Conservation (phyloP, 2,329 filamentous ascomycete species). For the Aspergillus amoenus region DNA sequence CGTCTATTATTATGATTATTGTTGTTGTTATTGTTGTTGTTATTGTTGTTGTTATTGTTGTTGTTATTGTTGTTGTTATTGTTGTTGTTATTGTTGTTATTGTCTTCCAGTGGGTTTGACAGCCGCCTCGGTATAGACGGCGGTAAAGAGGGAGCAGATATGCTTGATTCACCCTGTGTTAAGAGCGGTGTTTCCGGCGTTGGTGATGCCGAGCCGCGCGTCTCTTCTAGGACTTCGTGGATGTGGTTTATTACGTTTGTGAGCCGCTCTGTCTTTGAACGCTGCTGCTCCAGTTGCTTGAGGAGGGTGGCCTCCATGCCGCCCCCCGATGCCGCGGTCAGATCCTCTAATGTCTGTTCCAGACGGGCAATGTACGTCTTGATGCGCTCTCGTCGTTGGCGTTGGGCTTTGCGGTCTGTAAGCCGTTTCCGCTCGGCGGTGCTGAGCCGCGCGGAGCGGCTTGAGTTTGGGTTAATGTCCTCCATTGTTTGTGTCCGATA, state of each 20-base stretch:
- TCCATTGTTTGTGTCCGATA: not conserved
- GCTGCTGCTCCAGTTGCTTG: conserved; percentile 13
- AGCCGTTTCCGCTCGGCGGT: conserved; percentile 13
- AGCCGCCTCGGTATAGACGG: not conserved
- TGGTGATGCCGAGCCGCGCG: not conserved
- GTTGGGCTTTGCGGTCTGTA: conserved; percentile 14
- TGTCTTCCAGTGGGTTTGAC: not conserved
- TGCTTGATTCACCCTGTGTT: not conserved
- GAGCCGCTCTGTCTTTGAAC: conserved; percentile 8
- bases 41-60: no score
- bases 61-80: no score
- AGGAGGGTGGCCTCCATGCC: conserved; percentile 11
- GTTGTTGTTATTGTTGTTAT: not conserved
- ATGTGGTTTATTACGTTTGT: conserved; percentile 10
- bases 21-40: not conserved
- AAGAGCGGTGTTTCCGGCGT: not conserved
- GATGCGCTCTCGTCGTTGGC: conserved; percentile 14
- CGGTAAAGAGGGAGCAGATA: not conserved
- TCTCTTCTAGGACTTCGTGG: conserved; percentile 7
- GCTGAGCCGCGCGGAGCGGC: not conserved
- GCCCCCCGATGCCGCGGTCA: conserved; percentile 7
- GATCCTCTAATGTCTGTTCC: conserved; percentile 10
- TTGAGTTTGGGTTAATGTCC: not conserved
- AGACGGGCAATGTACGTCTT: conserved; percentile 13
- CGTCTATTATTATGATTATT: not conserved